Evolutionary conservation across 2,329 filamentous ascomycete species (phyloP).

Genomic region (Zasmidium citrigriseum): DNA sequence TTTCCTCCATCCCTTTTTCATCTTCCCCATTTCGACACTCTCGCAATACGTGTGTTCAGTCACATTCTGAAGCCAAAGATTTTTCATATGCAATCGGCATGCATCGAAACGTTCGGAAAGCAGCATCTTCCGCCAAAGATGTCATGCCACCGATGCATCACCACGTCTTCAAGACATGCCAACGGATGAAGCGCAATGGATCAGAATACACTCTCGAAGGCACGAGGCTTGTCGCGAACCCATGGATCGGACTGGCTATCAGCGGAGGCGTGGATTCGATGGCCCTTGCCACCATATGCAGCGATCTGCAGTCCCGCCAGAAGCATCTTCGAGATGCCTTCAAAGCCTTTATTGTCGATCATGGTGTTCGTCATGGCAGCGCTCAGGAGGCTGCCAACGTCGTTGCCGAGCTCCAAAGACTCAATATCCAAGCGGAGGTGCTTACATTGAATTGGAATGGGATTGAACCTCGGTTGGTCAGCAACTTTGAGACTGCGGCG

Average conservation of each 20-base stretch:
- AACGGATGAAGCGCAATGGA: background rate
- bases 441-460: constrained; percentile 41
- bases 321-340: constrained; percentile 34
- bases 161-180: background rate
- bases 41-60: too few relatives aligned
- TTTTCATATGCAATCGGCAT: too few relatives aligned
- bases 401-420: constrained; percentile 29
- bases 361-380: constrained; percentile 58
- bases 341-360: constrained; percentile 63
- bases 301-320: constrained; percentile 22
- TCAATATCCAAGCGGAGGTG: constrained; percentile 28
- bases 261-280: constrained; percentile 98
- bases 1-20: background rate
- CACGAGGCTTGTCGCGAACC: too few relatives aligned
- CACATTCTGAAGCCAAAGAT: too few relatives aligned
- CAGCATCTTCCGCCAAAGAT: background rate
- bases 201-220: background rate
- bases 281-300: constrained; percentile 80
- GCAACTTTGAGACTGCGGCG: constrained; percentile 76
- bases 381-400: constrained; percentile 57
- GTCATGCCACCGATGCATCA: background rate
- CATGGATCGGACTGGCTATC: constrained; percentile 63
- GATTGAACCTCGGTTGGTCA: constrained; percentile 45
- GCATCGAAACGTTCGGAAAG: background rate
- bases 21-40: too few relatives aligned